Evolutionary conservation across 805 yeast species (phyloP).

Genomic region (Metschnikowia vanudenii): DNA sequence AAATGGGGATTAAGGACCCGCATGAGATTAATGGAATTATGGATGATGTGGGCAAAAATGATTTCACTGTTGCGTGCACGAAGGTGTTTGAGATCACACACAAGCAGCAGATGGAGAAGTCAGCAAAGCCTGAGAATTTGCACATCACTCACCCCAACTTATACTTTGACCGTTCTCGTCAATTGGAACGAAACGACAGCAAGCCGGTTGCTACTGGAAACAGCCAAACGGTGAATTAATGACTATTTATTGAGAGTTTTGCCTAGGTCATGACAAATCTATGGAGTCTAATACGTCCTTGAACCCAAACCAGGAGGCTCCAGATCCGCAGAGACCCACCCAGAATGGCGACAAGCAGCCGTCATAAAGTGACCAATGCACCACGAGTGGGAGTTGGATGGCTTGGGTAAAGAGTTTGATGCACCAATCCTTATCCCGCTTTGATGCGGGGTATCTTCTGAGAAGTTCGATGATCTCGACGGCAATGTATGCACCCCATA

Average conservation of each 20-base stretch:
- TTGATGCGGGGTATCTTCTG: constrained; percentile 38
- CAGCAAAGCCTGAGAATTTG: constrained; percentile 45
- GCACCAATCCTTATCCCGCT: constrained; percentile 38
- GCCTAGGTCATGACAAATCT: constrained; percentile 20
- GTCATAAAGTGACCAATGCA: constrained; percentile 45
- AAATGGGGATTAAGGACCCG: constrained; percentile 65
- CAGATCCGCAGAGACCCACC: constrained; percentile 47
- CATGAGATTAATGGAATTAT: constrained; percentile 56
- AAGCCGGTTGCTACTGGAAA: constrained; percentile 7
- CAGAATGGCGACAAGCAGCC: constrained; percentile 47
- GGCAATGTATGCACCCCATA: constrained; percentile 43
- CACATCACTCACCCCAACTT: constrained; percentile 83
- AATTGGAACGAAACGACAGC: constrained; percentile 40
- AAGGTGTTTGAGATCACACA: constrained; percentile 79
- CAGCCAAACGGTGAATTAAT: neutral
- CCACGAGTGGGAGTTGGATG: constrained; percentile 42
- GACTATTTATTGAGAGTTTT: neutral
- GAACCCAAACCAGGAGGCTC: constrained; percentile 45
- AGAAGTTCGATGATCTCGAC: constrained; percentile 41
- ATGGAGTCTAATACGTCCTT: constrained; percentile 36
- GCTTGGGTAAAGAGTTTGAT: constrained; percentile 36
- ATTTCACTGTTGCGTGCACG: constrained; percentile 85
- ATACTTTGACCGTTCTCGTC: constrained; percentile 76
- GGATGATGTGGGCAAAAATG: constrained; percentile 65
- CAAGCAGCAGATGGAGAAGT: constrained; percentile 43